Base-by-base conservation (phyloP, 2,329 filamentous ascomycete genomes). In the Neofusicoccum umdonicola region DNA sequence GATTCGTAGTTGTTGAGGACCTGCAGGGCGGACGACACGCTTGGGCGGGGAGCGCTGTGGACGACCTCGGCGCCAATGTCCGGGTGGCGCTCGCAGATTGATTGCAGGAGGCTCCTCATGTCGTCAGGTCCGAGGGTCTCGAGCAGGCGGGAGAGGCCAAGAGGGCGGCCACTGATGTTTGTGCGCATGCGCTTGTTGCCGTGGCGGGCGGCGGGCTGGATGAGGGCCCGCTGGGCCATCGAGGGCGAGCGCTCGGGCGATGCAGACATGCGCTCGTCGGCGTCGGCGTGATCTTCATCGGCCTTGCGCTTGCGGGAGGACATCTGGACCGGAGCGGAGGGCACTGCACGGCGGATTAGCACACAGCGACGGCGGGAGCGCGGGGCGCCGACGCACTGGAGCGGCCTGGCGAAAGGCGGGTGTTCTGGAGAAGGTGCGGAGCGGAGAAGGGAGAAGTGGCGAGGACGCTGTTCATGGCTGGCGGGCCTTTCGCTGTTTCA, bases 41-140 rank as follows among this genome's bases (percentile, higher is more conserved):
- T 92, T 0, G 95, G 95, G n/a, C 91, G 88, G 65, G 95, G 95
- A 48, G 94, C 93, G 61, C 89, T 88, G 62, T 88, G 85, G 37
- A 93, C 87, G 50, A 99, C 90, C 77, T 98, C 93, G 61, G 91
- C 87, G 62, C 89, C 89, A 67, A 99, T 90, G 68, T 91, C 88
- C 3, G 93, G 92, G 74, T 96, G 92, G 70, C 90, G 88, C 73
- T 96, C 91, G 81, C 93, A 97, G 74, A 99, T 91, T 63, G 90
- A 89, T 76, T 93, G 91, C n/a, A 99, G 85, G 1, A 97, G 88
- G 41, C 87, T 88, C 70, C 94, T 89, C 72, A 99, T 85, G 69
- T 96, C 91, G 66, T 91, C 86, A 66, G 89, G 89, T 73, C 96
- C 92, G 50, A 99, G 87, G 0, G 95, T 98, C 80, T 99, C 94